These are phyloP conservation scores for Solanum megistacrolobum DNA, from an alignment of 257 asterid genomes.

Conservation along the genomic window DNA sequence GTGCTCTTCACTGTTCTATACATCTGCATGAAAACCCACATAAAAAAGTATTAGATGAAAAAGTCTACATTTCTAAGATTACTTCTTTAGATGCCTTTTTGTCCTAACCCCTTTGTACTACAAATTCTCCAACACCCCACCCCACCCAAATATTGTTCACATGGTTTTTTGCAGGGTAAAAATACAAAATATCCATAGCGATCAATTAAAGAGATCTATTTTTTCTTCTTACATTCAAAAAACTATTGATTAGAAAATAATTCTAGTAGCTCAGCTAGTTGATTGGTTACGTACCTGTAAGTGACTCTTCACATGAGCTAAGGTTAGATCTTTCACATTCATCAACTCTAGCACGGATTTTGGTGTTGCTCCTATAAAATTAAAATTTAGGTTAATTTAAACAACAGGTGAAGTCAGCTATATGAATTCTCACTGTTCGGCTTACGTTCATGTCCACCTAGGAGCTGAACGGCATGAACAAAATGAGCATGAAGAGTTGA, in stretches of 20 bases:
- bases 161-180: background rate
- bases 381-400: background rate
- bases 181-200: background rate
- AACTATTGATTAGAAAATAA: background rate
- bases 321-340: slow-evolving; percentile 92
- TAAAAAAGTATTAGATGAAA: background rate
- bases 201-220: background rate
- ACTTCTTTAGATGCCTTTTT: slow-evolving; percentile 36
- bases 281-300: slow-evolving; percentile 44
- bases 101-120: slow-evolving; percentile 31
- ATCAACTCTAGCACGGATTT: slow-evolving; percentile 82
- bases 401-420: background rate
- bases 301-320: slow-evolving; percentile 92
- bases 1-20: slow-evolving; percentile 96
- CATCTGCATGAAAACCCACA: slow-evolving; percentile 67
- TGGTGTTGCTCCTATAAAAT: slow-evolving; percentile 72
- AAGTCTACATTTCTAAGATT: slow-evolving; percentile 26
- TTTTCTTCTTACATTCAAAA: background rate
- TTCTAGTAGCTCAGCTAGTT: no score
- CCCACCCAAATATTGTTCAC: background rate
- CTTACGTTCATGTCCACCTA: slow-evolving; percentile 88
- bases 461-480: slow-evolving; percentile 79
- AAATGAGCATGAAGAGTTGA: slow-evolving; percentile 84
- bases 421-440: background rate
- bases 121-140: background rate